Base-by-base conservation (phyloP, 129 eudicot genomes). In the Artemisia tridentata region DNA sequence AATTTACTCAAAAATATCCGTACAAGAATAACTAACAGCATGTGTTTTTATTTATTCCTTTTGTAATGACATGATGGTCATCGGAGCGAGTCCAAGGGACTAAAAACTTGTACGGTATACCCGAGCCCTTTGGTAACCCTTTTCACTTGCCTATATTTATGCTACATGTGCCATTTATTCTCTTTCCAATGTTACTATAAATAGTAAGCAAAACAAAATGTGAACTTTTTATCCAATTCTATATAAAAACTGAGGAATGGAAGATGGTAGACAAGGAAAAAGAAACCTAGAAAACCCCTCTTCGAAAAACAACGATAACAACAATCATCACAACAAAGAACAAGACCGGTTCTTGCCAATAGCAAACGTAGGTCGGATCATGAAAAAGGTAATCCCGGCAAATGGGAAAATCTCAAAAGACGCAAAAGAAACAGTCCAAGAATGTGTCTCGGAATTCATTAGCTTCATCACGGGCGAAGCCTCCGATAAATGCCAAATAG, bases 391-490 rank as follows among this genome's bases (percentile, higher is more conserved):
- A 13, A 84, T 86, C 25, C 96, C 96, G 0, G 80, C 81, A 6
- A 89, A 84, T 4, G 92, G 90, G 13, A 89, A 89, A 69, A 86
- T 89, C 51, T 89, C 96, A 7, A 86, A 86, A 54, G 92, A 89
- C 2, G 96, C 96, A 0, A 89, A 89, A 78, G 96, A 86, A 52
- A 86, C 90, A 1, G 92, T 89, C 7, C 96, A 89, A 78, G 91
- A 89, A 76, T 89, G 96, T 4, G 96, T 86, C 23, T 86, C 96
- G 2, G 96, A 89, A 68, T 89, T 89, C 79, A 89, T 89, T 34
- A 89, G 96, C 69, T 89, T 89, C 55, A 84, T 89, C 9, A 89
- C 92, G 0, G 90, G 92, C 4, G 92, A 89, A 67, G 96, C 96
- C 18, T 86, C 96, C 0, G 92, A 86, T 49, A 89, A 86, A 76